These are phyloP conservation scores for Polyplosphaeria fusca DNA, from an alignment of 495 filamentous ascomycete species.

Conservation along the genomic window DNA sequence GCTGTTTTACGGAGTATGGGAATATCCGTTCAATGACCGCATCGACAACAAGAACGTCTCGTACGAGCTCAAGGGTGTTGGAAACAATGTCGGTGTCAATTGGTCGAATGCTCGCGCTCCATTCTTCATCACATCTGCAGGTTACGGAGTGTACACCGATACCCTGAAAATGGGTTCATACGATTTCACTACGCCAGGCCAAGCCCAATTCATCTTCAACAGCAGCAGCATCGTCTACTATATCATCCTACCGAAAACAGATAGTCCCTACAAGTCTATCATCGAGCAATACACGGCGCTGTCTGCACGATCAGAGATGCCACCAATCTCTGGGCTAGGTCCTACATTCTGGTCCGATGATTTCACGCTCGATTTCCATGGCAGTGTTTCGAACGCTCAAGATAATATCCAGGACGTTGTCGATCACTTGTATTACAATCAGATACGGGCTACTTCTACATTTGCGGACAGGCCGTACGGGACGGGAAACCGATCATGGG, in stretches of 20 bases:
- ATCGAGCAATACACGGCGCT: conserved; percentile 34
- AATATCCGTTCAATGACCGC: conserved; percentile 36
- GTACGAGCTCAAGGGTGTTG: conserved; percentile 36
- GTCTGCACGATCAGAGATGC: conserved; percentile 30
- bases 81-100: conserved; percentile 34
- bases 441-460: conserved; percentile 36
- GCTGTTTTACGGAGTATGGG: conserved; percentile 39
- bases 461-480: conserved; percentile 41
- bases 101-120: conserved; percentile 39
- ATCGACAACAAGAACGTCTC: conserved; percentile 33
- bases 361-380: conserved; percentile 39
- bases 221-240: conserved; percentile 35
- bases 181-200: conserved; percentile 28
- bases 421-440: conserved; percentile 34
- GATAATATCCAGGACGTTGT: conserved; percentile 39
- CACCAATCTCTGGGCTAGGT: conserved; percentile 35
- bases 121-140: conserved; percentile 38
- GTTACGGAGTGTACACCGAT: conserved; percentile 39
- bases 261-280: conserved; percentile 24
- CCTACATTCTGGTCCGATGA: conserved; percentile 41
- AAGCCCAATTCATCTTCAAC: conserved; percentile 38
- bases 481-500: conserved; percentile 35
- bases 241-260: conserved; percentile 33
- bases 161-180: conserved; percentile 35
- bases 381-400: conserved; percentile 34